Evolutionary conservation across 768 basidiomycete species (phyloP), one percentile per base, ranked within the genome.

Genomic region (Leccinum disarticulatum): DNA sequence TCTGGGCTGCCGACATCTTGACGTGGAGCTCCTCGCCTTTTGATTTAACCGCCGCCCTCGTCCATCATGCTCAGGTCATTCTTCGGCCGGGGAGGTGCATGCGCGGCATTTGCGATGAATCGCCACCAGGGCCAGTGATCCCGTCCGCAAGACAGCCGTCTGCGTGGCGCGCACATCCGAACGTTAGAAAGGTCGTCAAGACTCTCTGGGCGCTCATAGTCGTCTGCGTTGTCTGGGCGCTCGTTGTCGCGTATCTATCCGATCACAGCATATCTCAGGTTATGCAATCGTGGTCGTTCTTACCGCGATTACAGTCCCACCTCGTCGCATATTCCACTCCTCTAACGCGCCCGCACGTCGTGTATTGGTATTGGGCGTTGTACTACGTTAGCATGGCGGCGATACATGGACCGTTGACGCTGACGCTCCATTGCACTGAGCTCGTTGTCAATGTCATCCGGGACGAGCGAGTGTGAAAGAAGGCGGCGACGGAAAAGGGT

Each of bases 21-120:
- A 74, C 74, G 13, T 74, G 74, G 74, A 71, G 74, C 6, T 69
- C 70, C 30, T 74, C 73, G 1, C 61, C 73, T 19, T 64, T 75
- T 17, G 73, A 72, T 11, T 64, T 68, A 6, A 71, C 72, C 8
- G 70, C 74, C 3, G 74, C 73, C 3, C 59, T 74, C 35, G 61
- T 75, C n/a, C 65, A 70, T n/a, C 64, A 74, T 11, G 61, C 62
- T 1, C 67, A 68, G 11, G 64, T 74, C 52, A 0, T 64, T 5
- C 63, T 52, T 1, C 58, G 59, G 30, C 43, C 60, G 4, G 67
- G 61, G 3, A 66, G 55, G 8, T 72, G 74, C 30, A 72, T 74
- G 72, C 58, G 41, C 17, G 56, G 67, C 43, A 65, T 70, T 11
- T 55, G 52, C 7, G 60, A 68, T 22, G 31, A 13, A 11, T 27